Percentiles rank a stretch among this genome's conserved stretches.
Conservation (phyloP, 2,329 filamentous ascomycete genomes). For the Canariomyces notabilis region DNA sequence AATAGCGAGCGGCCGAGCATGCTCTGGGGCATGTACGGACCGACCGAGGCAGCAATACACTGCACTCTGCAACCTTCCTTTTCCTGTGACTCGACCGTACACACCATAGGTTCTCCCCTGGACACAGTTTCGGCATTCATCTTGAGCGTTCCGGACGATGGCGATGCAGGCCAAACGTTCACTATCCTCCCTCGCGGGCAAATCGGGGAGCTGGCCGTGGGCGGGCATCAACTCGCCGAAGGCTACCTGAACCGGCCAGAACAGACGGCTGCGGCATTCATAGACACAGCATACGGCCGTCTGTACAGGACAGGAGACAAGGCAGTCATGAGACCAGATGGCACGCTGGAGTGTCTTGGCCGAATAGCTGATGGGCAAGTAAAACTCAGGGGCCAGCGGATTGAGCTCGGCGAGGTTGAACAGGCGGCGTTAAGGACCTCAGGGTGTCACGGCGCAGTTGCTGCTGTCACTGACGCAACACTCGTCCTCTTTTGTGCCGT, state of each 20-base stretch:
- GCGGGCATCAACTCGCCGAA: slow-evolving; percentile 71
- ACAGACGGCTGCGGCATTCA: slow-evolving; percentile 67
- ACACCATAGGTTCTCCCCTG: slow-evolving; percentile 72
- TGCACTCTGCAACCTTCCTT: slow-evolving; percentile 70
- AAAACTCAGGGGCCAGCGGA: slow-evolving; percentile 77
- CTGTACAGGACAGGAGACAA: slow-evolving; percentile 85
- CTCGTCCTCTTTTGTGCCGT: slow-evolving; percentile 71
- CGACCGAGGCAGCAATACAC: slow-evolving; percentile 87
- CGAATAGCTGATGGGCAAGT: slow-evolving; percentile 77
- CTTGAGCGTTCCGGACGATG: slow-evolving; percentile 43
- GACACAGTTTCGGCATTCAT: slow-evolving; percentile 77
- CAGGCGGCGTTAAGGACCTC: slow-evolving; percentile 58
- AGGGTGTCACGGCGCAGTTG: slow-evolving; percentile 61
- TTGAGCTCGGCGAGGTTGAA: slow-evolving; percentile 76
- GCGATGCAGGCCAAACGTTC: slow-evolving; percentile 30
- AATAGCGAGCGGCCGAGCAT: slow-evolving; percentile 51
- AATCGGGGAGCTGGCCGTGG: slow-evolving; percentile 74
- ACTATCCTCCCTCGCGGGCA: slow-evolving; percentile 60
- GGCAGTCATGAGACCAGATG: slow-evolving; percentile 61
- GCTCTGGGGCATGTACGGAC: slow-evolving; percentile 90
- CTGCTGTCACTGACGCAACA: slow-evolving; percentile 59
- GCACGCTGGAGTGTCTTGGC: slow-evolving; percentile 76
- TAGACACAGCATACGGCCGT: slow-evolving; percentile 61
- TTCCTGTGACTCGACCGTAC: slow-evolving; percentile 48
- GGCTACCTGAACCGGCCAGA: slow-evolving; percentile 78